phyloP scores from a whole-genome alignment of 495 filamentous ascomycete genomes.

The Talaromyces trachyspermus region DNA sequence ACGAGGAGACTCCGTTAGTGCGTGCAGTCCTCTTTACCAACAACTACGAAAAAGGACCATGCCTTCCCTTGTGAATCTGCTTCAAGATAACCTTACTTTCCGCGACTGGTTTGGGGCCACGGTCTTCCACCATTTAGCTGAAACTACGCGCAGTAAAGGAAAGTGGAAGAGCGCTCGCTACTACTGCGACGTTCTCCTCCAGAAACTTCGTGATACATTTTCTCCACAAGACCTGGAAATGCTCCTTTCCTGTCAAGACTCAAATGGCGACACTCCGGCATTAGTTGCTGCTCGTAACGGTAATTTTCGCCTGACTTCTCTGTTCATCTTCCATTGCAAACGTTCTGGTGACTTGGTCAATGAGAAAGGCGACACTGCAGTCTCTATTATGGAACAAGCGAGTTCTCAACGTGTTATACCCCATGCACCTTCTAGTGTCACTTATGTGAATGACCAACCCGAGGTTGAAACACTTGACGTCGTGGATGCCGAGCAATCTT shows the following conservation, averaged over 20 bases:
- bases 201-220: constrained; percentile 65
- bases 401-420: constrained; percentile 28
- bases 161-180: constrained; percentile 82
- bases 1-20: constrained; percentile 91
- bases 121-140: constrained; percentile 86
- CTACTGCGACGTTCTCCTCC: constrained; percentile 85
- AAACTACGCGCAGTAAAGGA: constrained; percentile 67
- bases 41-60: constrained; percentile 84
- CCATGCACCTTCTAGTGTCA: constrained; percentile 35
- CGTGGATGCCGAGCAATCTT: constrained; percentile 5
- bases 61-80: constrained; percentile 66
- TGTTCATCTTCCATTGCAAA: constrained; percentile 48
- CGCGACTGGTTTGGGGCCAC: constrained; percentile 73
- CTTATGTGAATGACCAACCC: constrained; percentile 36
- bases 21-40: constrained; percentile 94
- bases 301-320: constrained; percentile 35
- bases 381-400: constrained; percentile 53
- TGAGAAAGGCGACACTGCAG: constrained; percentile 66
- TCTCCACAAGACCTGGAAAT: constrained; percentile 60
- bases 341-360: constrained; percentile 77
- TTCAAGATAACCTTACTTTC: constrained; percentile 66
- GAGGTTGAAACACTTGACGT: constrained; percentile 19
- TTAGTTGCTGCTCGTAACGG: constrained; percentile 74
- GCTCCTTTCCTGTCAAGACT: constrained; percentile 67
- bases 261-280: constrained; percentile 79